Conservation (phyloP, 352 stramenopile species). For the Peronosclerospora sorghi region DNA sequence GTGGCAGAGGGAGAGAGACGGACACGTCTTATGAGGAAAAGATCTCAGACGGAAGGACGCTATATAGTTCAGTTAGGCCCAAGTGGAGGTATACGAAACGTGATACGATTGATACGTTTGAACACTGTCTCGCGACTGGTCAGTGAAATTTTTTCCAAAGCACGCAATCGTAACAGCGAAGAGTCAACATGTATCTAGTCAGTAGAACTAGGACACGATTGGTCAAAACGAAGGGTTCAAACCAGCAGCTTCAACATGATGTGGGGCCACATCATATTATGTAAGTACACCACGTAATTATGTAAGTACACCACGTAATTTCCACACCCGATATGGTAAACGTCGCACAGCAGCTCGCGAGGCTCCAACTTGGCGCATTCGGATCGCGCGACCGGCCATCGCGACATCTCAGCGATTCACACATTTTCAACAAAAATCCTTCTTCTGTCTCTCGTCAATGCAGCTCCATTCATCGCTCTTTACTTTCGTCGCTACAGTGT, state of each 20-base stretch:
- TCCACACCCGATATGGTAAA: constrained; percentile 9
- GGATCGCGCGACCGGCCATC: constrained; percentile 13
- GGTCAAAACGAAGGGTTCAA: constrained; percentile 7
- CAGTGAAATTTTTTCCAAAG: too few relatives aligned
- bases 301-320: background rate
- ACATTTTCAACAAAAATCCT: constrained; percentile 4
- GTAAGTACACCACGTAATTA: background rate
- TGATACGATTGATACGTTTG: too few relatives aligned
- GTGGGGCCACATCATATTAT: background rate
- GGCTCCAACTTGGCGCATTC: constrained; percentile 26
- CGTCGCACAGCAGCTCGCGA: constrained; percentile 21
- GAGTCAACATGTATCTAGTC: constrained; percentile 11
- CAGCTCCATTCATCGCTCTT: constrained; percentile 8
- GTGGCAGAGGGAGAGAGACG: background rate
- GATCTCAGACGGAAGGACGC: background rate
- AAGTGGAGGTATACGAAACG: background rate
- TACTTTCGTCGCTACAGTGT: constrained; percentile 32
- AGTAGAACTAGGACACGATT: background rate
- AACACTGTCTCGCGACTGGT: too few relatives aligned
- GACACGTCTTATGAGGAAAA: background rate
- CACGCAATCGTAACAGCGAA: background rate
- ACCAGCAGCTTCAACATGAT: constrained; percentile 15
- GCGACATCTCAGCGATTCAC: constrained; percentile 3
- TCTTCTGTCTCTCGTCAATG: constrained; percentile 11
- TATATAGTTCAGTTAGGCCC: background rate